These are phyloP conservation scores for Leccinum barrowsii DNA, from an alignment of 768 basidiomycete genomes.

Conservation along the genomic window DNA sequence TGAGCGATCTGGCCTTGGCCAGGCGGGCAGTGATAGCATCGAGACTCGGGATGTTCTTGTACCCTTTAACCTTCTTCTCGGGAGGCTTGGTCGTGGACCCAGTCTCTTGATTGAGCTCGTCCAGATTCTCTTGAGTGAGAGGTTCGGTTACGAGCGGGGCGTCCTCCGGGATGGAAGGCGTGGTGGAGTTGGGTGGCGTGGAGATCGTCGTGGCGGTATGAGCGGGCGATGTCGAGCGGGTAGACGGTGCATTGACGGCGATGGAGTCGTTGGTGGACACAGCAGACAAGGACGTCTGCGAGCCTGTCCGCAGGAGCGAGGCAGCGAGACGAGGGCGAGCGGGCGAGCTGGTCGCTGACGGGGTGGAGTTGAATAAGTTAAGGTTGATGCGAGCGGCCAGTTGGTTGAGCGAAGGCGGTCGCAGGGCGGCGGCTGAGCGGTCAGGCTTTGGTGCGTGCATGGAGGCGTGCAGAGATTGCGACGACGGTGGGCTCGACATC, in stretches of 20 bases:
- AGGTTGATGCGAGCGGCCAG: slow-evolving; percentile 73
- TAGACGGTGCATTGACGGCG: slow-evolving; percentile 62
- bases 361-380: slow-evolving; percentile 25
- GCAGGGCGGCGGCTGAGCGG: slow-evolving; percentile 30
- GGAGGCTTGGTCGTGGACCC: slow-evolving; percentile 21
- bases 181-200: slow-evolving; percentile 41
- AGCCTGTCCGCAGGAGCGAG: slow-evolving; percentile 61
- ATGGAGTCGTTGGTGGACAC: slow-evolving; percentile 54
- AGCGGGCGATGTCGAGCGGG: slow-evolving; percentile 65
- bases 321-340: slow-evolving; percentile 72
- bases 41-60: slow-evolving; percentile 84
- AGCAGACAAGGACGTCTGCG: slow-evolving; percentile 50
- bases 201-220: slow-evolving; percentile 43
- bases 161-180: slow-evolving; percentile 37
- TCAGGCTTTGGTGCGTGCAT: slow-evolving; percentile 39
- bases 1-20: slow-evolving; percentile 64
- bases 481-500: slow-evolving; percentile 32
- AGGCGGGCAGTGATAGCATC: slow-evolving; percentile 82
- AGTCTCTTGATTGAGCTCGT: slow-evolving; percentile 59
- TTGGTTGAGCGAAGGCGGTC: slow-evolving; percentile 76
- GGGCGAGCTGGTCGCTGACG: slow-evolving; percentile 29
- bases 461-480: slow-evolving; percentile 28
- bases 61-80: slow-evolving; percentile 52
- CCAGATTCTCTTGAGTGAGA: slow-evolving; percentile 64
- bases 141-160: slow-evolving; percentile 36